Evolutionary conservation across 768 basidiomycete species (phyloP).

Genomic region (Naganishia vaughanmartiniae): DNA sequence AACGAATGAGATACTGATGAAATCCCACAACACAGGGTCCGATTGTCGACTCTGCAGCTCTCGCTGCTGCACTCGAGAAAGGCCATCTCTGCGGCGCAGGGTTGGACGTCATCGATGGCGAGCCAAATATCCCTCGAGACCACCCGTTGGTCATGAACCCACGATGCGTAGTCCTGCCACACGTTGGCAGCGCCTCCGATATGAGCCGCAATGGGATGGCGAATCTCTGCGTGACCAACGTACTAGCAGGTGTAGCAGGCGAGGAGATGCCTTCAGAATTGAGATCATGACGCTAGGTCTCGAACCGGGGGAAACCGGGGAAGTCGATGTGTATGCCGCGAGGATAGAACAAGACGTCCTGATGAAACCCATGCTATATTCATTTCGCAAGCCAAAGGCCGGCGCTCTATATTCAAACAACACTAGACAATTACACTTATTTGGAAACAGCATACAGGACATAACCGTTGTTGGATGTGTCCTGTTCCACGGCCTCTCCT

Average conservation of each 20-base stretch:
- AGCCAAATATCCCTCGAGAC: conserved; percentile 68
- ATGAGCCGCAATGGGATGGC: conserved; percentile 85
- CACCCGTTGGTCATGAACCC: conserved; percentile 79
- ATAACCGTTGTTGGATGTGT: conserved; percentile 6
- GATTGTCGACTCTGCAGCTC: conserved; percentile 83
- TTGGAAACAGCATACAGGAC: conserved; percentile 18
- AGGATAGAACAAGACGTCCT: neutral
- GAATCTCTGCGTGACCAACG: conserved; percentile 55
- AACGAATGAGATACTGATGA: neutral
- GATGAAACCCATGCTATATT: neutral
- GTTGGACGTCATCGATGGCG: conserved; percentile 89
- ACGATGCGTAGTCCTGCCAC: conserved; percentile 76
- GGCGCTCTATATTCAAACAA: neutral
- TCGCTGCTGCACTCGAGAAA: conserved; percentile 72
- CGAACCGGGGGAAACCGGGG: neutral
- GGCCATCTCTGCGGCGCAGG: conserved; percentile 88
- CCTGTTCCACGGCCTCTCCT: neutral
- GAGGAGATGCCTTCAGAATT: conserved; percentile 9
- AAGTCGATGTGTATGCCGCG: no score
- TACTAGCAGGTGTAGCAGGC: neutral
- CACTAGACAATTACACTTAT: conserved; percentile 7
- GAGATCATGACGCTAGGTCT: neutral
- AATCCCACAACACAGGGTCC: conserved; percentile 55
- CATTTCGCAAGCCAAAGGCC: neutral
- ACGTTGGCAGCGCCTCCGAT: conserved; percentile 83